Evolutionary conservation across 306 rosid species (phyloP), one percentile per base, ranked within the genome.

Genomic region (Cucurbita moschata): DNA sequence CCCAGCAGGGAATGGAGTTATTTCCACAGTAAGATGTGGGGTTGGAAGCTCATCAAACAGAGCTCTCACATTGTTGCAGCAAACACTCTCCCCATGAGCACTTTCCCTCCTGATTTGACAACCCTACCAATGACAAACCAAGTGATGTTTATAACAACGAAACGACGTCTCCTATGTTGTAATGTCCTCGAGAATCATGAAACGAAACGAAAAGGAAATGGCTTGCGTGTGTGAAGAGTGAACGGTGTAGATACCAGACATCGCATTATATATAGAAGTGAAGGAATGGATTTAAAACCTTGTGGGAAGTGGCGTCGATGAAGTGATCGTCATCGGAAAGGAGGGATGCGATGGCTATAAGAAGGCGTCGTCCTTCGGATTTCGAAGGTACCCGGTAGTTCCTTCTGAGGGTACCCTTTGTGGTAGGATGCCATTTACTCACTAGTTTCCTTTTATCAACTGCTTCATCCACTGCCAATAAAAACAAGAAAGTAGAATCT

Each of bases 401-500:
- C 87, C 98, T 88, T 78, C 82, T 81, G 47, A 93, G 98, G 4
- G 98, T 93, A 37, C 98, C 97, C 86, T 88, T 93, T 55, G 96
- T 89, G 47, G 98, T 93, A 56, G 98, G 94, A 83, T 93, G 98
- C 98, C 98, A 93, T 88, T 93, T 93, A 83, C 90, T 93, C 54
- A 85, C 96, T 62, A 81, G 59, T 80, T 90, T 93, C 75, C 84
- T 82, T 82, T 62, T 75, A 42, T 80, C 86, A 55, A 72, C 82
- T 71, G 85, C 86, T 49, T 80, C 90, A 60, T 84, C 79, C 13
- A 40, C 90, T 86, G 83, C 38, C 81, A 43, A 61, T 35, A 30
- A 10, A 52, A 39, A 53, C 19, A 53, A 72, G n/a, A 54, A 49
- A 50, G 60, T 50, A 14, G 11, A 61, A 10, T 12, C 52, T 51